phyloP scores from a whole-genome alignment of 176 grass and related monocot species.

The Eragrostis nindensis region DNA sequence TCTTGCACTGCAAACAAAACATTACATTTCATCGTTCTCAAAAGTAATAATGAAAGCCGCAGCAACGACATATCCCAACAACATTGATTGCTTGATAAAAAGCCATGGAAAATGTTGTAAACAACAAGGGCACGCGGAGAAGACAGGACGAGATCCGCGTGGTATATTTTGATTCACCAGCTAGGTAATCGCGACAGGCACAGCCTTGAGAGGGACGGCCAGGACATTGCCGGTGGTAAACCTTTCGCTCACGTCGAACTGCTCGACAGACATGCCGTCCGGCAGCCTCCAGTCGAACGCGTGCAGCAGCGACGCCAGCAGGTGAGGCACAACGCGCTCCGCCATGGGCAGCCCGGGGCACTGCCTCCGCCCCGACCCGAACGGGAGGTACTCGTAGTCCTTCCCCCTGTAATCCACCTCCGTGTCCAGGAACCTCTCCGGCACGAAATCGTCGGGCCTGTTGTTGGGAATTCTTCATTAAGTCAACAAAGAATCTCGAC shows the following conservation, averaged over 20 bases:
- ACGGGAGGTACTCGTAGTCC: conserved; percentile 40
- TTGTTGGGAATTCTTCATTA: too few species aligned
- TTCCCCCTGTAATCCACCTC: conserved; percentile 19
- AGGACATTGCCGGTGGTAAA: neutral
- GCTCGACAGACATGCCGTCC: conserved; percentile 22
- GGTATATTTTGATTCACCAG: too few species aligned
- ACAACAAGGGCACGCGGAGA: too few species aligned
- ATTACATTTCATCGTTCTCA: too few species aligned
- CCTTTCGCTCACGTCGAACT: neutral
- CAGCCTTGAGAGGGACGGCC: neutral
- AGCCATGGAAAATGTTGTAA: too few species aligned
- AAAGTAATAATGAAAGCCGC: too few species aligned
- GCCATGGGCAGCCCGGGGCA: conserved; percentile 50
- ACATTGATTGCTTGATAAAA: too few species aligned
- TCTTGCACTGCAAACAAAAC: too few species aligned
- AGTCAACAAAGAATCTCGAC: too few species aligned
- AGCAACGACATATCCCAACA: too few species aligned
- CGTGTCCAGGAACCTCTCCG: conserved; percentile 41
- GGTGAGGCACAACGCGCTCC: conserved; percentile 19
- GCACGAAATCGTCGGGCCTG: conserved; percentile 23
- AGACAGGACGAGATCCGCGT: too few species aligned
- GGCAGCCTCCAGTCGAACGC: conserved; percentile 45
- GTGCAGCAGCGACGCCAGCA: conserved; percentile 35
- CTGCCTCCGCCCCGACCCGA: conserved; percentile 34
- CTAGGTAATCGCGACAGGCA: neutral